Evolutionary conservation across 2,329 filamentous ascomycete genomes (phyloP).

Genomic region (Fonsecaea nubica): DNA sequence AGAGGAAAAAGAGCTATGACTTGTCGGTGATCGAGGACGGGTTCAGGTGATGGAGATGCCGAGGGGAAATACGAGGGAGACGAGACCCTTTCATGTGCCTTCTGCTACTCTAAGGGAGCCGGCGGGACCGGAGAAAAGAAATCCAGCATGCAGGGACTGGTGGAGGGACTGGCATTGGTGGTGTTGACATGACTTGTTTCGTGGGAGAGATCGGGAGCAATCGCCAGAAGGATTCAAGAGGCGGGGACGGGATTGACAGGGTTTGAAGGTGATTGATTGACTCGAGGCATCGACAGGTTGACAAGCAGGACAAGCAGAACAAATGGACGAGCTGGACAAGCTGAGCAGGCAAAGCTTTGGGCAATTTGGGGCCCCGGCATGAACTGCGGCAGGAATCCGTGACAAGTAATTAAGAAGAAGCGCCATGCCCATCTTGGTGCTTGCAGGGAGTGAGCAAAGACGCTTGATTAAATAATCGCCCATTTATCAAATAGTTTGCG

Average conservation of each 20-base stretch:
- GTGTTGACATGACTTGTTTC: neutral
- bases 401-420: neutral
- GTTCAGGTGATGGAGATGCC: neutral
- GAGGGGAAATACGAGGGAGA: neutral
- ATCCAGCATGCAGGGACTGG: neutral
- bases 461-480: conserved; percentile 2
- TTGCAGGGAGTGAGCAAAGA: neutral
- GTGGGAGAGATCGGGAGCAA: neutral
- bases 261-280: neutral
- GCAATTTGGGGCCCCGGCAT: neutral
- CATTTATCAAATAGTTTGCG: neutral
- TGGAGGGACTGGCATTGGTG: neutral
- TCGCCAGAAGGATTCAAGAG: neutral
- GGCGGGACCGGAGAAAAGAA: neutral
- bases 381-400: neutral
- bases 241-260: neutral
- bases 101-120: neutral
- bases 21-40: neutral
- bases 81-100: neutral
- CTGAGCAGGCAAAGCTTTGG: neutral
- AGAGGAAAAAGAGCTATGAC: neutral
- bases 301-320: too few relatives aligned
- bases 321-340: too few relatives aligned
- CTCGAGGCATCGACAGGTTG: too few relatives aligned
- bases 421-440: neutral